Base-by-base conservation (phyloP, 2,329 filamentous ascomycete species). In the Simplicillium aogashimaense region DNA sequence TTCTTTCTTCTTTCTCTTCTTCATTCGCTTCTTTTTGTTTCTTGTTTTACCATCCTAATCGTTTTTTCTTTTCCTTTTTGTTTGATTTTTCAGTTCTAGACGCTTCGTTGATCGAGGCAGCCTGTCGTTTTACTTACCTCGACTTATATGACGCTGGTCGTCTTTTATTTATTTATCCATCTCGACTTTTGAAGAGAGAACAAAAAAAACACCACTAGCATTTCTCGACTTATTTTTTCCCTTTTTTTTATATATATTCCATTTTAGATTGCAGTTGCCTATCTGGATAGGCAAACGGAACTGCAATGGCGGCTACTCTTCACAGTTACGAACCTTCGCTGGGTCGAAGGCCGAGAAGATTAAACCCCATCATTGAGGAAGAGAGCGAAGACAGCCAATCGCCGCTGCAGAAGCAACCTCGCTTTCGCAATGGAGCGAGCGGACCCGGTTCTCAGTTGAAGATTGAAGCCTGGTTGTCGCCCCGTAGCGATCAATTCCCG, bases 291-390 rank as follows among this genome's bases (percentile, higher is more conserved):
- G 20, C 20, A 25, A 25, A 25, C n/a, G n/a, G n/a, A n/a, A n/a
- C n/a, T n/a, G n/a, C n/a, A 25, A 25, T 25, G 20, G 20, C 20
- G 20, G 20, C 20, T 25, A 25, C 20, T 25, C 20, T 25, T 25
- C 20, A 25, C 20, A 25, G 20, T 25, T 25, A 25, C 20, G 69
- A 69, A 47, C 64, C 70, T 63, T 67, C 68, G 74, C 74, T 65
- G 70, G 74, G 57, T 58, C 73, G 72, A 65, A 70, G 69, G 61
- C 61, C 60, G 46, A 64, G 60, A 59, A 59, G 55, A 47, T 74
- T 79, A 77, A 78, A 78, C 76, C 74, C 75, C 47, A 78, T 79
- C 76, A 74, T 78, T 53, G 75, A 79, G 55, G 74, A 75, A 55
- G 65, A 69, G 47, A 57, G 59, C 43, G 67, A 70, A 39, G 60